These are phyloP conservation scores for Apocynum venetum DNA, from an alignment of 257 asterid species.

Conservation along the genomic window DNA sequence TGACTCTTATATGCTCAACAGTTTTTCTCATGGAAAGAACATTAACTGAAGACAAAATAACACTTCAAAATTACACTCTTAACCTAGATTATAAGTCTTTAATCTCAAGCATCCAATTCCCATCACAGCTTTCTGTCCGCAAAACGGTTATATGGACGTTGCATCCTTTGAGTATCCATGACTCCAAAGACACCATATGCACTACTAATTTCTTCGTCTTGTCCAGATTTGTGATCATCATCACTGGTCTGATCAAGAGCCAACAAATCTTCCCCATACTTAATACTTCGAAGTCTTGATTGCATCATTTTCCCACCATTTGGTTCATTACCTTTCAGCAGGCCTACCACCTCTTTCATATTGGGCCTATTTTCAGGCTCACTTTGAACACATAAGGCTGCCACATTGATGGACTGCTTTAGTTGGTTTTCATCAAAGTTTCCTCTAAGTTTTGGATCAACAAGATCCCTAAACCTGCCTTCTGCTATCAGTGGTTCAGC, in stretches of 20 bases:
- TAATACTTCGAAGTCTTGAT: conserved; percentile 47
- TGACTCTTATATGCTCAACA: too few relatives aligned
- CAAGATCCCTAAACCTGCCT: conserved; percentile 53
- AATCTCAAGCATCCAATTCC: too few relatives aligned
- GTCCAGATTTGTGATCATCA: conserved; percentile 22
- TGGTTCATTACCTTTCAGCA: conserved; percentile 39
- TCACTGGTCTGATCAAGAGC: conserved; percentile 60
- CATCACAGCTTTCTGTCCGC: conserved; percentile 29
- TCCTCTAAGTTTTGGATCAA: conserved; percentile 61
- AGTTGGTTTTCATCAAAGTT: conserved; percentile 54
- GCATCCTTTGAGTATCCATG: conserved; percentile 53
- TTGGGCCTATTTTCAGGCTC: conserved; percentile 74
- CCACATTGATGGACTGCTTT: conserved; percentile 40
- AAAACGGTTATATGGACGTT: conserved; percentile 41
- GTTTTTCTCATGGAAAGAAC: too few relatives aligned
- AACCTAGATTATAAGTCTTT: too few relatives aligned
- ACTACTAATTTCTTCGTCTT: conserved; percentile 52
- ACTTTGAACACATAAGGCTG: conserved; percentile 68
- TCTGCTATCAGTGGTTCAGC: conserved; percentile 57
- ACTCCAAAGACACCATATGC: conserved; percentile 78
- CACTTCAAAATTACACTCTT: too few relatives aligned
- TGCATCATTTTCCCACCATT: conserved; percentile 17
- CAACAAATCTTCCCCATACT: conserved; percentile 67
- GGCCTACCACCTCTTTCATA: conserved; percentile 62
- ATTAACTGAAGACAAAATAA: too few relatives aligned